Percentiles rank a stretch among this genome's conserved stretches.
phyloP scores from a whole-genome alignment of 129 eudicot genomes.

The Ambrosia trifida region DNA sequence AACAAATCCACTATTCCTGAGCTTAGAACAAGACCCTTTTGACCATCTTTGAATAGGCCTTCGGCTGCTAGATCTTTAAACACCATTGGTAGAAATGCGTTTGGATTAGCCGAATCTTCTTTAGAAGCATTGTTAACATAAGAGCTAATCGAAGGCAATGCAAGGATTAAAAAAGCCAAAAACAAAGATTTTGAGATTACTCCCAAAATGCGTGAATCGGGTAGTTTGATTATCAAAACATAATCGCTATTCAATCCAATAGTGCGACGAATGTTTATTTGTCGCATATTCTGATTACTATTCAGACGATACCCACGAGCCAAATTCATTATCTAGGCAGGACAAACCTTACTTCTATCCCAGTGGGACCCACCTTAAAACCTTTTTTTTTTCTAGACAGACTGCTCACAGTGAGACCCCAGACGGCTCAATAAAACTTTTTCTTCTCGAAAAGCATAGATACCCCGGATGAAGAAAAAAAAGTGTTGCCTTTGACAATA shows the following conservation, averaged over 20 bases:
- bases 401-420: too few relatives aligned
- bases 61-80: constrained; percentile 44
- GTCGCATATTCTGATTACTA: constrained; percentile 21
- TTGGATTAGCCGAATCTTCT: neutral
- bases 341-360: too few relatives aligned
- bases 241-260: constrained; percentile 28
- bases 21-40: constrained; percentile 47
- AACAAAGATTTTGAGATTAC: constrained; percentile 52
- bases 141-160: constrained; percentile 52
- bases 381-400: too few relatives aligned
- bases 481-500: neutral
- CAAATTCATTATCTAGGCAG: constrained; percentile 34
- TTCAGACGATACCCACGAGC: constrained; percentile 33
- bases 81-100: constrained; percentile 32
- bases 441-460: neutral
- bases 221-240: constrained; percentile 50
- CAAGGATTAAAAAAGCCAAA: constrained; percentile 43
- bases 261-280: constrained; percentile 3
- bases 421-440: too few relatives aligned
- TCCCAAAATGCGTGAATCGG: constrained; percentile 43
- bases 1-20: constrained; percentile 31
- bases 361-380: too few relatives aligned
- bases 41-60: constrained; percentile 51
- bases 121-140: constrained; percentile 24
- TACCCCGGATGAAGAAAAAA: constrained; percentile 20